These are phyloP conservation scores for Wickerhamomyces hampshirensis DNA, from an alignment of 805 yeast genomes.

Conservation along the genomic window DNA sequence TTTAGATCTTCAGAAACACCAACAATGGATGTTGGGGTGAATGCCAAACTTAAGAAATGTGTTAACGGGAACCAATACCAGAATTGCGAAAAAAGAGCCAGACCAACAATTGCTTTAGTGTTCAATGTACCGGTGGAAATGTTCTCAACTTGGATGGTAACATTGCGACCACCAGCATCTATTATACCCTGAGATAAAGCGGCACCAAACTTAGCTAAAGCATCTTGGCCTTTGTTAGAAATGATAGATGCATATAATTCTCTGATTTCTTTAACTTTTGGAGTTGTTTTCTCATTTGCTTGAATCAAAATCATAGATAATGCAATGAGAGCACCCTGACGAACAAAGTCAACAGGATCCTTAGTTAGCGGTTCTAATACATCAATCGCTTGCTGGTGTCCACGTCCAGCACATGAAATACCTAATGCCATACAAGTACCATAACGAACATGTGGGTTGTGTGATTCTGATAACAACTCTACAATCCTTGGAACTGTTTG, in stretches of 20 bases:
- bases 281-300: slow-evolving; percentile 77
- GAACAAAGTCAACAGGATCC: slow-evolving; percentile 94
- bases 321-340: slow-evolving; percentile 96
- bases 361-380: slow-evolving; percentile 88
- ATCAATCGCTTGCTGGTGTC: slow-evolving; percentile 81
- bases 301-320: slow-evolving; percentile 85
- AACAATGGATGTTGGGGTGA: slow-evolving; percentile 85
- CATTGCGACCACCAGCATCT: slow-evolving; percentile 98
- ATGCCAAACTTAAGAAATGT: slow-evolving; percentile 87
- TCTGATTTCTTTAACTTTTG: slow-evolving; percentile 74
- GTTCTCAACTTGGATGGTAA: slow-evolving; percentile 88
- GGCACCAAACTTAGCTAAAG: slow-evolving; percentile 96
- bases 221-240: slow-evolving; percentile 88
- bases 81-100: slow-evolving; percentile 83
- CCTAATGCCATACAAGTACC: slow-evolving; percentile 98
- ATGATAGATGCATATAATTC: slow-evolving; percentile 73
- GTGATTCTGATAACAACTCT: slow-evolving; percentile 86
- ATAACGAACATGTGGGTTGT: slow-evolving; percentile 96
- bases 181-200: slow-evolving; percentile 95
- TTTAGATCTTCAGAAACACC: slow-evolving; percentile 83
- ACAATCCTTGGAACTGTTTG: slow-evolving; percentile 94
- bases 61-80: slow-evolving; percentile 99
- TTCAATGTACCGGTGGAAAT: slow-evolving; percentile 85
- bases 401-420: slow-evolving; percentile 95
- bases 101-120: slow-evolving; percentile 86